Conservation (phyloP, 768 basidiomycete species). For the Pisolithus sp. region DNA sequence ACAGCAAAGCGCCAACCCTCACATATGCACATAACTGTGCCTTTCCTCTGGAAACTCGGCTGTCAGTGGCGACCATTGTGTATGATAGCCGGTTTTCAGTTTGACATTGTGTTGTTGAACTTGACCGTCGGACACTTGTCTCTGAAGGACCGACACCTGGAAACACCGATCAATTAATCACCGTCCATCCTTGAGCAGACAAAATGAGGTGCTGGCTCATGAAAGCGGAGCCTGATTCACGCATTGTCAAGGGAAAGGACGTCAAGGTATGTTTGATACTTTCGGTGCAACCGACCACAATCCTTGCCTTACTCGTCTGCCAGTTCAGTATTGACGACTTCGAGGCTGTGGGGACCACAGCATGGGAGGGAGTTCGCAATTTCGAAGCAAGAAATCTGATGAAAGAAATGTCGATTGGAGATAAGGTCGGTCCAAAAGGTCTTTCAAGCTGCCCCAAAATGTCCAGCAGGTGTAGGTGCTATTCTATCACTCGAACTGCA, state of each 20-base stretch:
- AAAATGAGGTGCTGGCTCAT: conserved; percentile 53
- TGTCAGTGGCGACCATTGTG: too few species aligned
- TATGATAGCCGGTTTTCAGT: too few species aligned
- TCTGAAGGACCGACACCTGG: not conserved
- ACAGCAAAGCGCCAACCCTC: too few species aligned
- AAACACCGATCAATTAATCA: not conserved
- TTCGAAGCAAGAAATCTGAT: conserved; percentile 79
- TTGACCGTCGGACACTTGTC: not conserved
- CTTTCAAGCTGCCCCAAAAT: not conserved
- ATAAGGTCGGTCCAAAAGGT: conserved; percentile 46
- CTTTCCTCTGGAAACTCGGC: too few species aligned
- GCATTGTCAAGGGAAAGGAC: conserved; percentile 80
- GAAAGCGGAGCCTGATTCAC: conserved; percentile 83
- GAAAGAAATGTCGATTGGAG: conserved; percentile 71
- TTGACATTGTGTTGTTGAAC: too few species aligned
- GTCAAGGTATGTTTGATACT: conserved; percentile 51
- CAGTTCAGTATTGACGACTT: conserved; percentile 88
- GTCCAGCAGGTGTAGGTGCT: conserved; percentile 44
- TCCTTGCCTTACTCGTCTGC: not conserved
- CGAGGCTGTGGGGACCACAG: conserved; percentile 57
- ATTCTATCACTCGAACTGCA: conserved; percentile 87
- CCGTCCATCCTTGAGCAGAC: conserved; percentile 5
- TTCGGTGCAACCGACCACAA: not conserved
- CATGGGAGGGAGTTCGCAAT: conserved; percentile 88
- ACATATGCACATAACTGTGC: too few species aligned